Evolutionary conservation across 2,329 filamentous ascomycete species (phyloP).

Genomic region (Diaporthe sp.): DNA sequence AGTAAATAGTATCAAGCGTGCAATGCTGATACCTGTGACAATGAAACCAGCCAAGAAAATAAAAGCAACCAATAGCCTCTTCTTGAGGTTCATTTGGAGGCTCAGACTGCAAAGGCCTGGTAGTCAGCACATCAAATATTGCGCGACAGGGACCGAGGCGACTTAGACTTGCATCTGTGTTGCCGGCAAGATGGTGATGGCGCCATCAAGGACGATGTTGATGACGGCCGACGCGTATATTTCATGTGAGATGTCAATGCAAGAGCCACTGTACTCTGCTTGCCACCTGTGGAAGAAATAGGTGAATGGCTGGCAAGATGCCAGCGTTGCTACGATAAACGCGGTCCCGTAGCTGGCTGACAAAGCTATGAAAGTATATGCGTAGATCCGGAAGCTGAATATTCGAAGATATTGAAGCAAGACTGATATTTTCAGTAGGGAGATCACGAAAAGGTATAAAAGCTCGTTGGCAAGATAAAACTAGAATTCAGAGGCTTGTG

Average conservation of each 20-base stretch:
- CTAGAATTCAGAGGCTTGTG: neutral
- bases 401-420: slow-evolving; percentile 10
- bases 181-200: neutral
- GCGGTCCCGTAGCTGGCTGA: neutral
- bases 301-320: neutral
- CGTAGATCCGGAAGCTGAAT: slow-evolving; percentile 1
- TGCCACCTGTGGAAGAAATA: neutral
- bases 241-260: neutral
- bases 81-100: neutral
- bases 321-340: neutral
- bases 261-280: neutral
- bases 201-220: neutral
- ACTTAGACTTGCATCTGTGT: neutral
- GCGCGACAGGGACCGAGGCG: too few relatives aligned
- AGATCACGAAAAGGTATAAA: neutral
- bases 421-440: neutral
- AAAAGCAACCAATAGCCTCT: neutral
- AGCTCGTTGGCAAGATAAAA: neutral
- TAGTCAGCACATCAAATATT: neutral
- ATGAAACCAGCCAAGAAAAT: neutral
- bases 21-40: slow-evolving; percentile 3
- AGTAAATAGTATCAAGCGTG: neutral
- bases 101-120: neutral
- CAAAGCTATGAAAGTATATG: neutral
- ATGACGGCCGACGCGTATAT: neutral